Percentiles rank a stretch among this genome's conserved stretches.
phyloP scores from a whole-genome alignment of 1,139 yeast species.

The Ashbya aceris region DNA sequence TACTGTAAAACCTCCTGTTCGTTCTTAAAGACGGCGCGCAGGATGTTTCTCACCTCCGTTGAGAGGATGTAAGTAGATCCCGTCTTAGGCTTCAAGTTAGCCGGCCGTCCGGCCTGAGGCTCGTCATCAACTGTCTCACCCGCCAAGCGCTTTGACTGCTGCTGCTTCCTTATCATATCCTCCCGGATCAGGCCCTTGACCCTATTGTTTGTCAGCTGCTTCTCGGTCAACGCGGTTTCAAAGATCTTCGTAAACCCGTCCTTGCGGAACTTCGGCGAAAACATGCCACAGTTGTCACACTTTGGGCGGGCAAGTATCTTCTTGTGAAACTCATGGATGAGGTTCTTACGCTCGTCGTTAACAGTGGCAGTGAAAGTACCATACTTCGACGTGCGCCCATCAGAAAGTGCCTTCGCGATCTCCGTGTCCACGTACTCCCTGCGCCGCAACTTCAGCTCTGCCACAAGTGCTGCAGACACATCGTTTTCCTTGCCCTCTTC shows the following conservation, averaged over 20 bases:
- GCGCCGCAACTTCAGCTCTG: slow-evolving; percentile 48
- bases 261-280: slow-evolving; percentile 85
- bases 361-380: slow-evolving; percentile 81
- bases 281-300: slow-evolving; percentile 96
- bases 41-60: slow-evolving; percentile 73
- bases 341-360: slow-evolving; percentile 72
- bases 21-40: slow-evolving; percentile 62
- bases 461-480: slow-evolving; percentile 32
- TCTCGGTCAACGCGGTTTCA: slow-evolving; percentile 74
- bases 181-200: slow-evolving; percentile 71
- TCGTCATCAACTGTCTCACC: slow-evolving; percentile 27
- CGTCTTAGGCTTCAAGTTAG: slow-evolving; percentile 43
- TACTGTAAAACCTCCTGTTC: slow-evolving; percentile 57
- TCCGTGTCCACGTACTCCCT: slow-evolving; percentile 60
- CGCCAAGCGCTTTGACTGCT: slow-evolving; percentile 20
- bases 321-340: slow-evolving; percentile 69
- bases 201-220: slow-evolving; percentile 72
- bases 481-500: slow-evolving; percentile 28
- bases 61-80: slow-evolving; percentile 82
- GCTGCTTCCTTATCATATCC: slow-evolving; percentile 48
- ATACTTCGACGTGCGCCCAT: slow-evolving; percentile 56
- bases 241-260: slow-evolving; percentile 92
- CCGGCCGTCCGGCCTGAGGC: slow-evolving; percentile 28
- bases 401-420: slow-evolving; percentile 66
- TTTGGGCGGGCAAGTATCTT: slow-evolving; percentile 65